Evolutionary conservation across 2,329 filamentous ascomycete genomes (phyloP), one percentile per base, ranked within the genome.

Genomic region (Bipolaris zeicola): DNA sequence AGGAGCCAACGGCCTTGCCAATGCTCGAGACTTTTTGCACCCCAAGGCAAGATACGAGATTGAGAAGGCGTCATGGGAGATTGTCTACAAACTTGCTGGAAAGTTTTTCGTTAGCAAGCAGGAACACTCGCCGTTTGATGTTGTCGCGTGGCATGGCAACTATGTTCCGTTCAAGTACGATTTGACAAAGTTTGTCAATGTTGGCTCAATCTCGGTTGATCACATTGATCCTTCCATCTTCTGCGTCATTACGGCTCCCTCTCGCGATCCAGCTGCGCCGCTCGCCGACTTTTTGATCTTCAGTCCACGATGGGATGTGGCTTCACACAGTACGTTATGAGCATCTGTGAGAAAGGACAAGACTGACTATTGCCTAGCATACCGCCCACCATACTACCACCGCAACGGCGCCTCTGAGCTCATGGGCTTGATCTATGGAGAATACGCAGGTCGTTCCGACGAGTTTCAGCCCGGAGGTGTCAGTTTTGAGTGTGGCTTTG

Each of bases 101-200:
- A 79, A 81, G 44, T 83, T 91, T 48, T 92, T 90, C 76, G 77
- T 79, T 36, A 87, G 87, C 6, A 80, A 73, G 39, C 89, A 92
- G 76, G 73, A 81, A 10, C 90, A 92, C 72, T 88, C 87, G 0
- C 89, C 90, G 0, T 93, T 92, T 67, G 89, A 93, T 65, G 85
- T 93, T 0, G 89, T 92, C 3, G 89, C 87, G 3, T 93, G 89
- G 89, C 89, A 93, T 70, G 90, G 90, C 42, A 89, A 86, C 61
- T 92, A 92, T 76, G 67, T 72, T 58, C 90, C 90, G 0, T 91
- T 87, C 82, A 93, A 93, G 77, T 93, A 93, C 78, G 90, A 92
- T 67, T 82, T 93, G 1, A 88, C 87, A 24, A 85, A 89, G 31
- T 93, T 92, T 81, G 89, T 88, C 77, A 86, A 85, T 41, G 87